Evolutionary conservation across 441 rosid genomes (phyloP), one percentile per base, ranked within the genome.

Genomic region (Lepidium campestre): DNA sequence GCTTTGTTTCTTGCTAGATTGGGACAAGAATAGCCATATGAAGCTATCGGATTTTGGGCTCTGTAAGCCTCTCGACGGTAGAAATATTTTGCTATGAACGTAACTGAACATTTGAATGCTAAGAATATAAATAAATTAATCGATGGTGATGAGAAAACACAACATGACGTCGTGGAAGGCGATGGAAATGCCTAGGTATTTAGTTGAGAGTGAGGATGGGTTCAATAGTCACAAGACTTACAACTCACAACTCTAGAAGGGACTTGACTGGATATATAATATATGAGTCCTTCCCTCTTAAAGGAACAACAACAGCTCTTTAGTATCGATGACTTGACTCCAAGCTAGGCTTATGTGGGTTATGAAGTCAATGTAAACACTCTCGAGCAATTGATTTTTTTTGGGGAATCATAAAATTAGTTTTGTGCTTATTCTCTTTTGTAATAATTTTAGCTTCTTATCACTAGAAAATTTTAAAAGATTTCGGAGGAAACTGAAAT

Each of bases 41-140:
- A 91, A 85, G 87, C 90, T 94, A 65, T 94, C 97, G 31, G 99
- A 91, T 80, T 94, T 94, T 84, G 99, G 97, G 80, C 96, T 94
- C 69, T 94, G 99, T 86, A 94, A 94, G 81, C 97, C 99, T 75
- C 90, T 94, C 61, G 96, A 91, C 62, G 86, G 91, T 77, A 66
- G 91, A 67, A 74, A 76, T 67, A 80, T 94, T 68, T 84, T 86
- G 36, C 87, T 27, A 83, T 89, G 64, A 78, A 80, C 72, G 96
- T 89, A 81, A 82, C 88, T 78, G 92, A 84, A 71, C 79, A 77
- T 19, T 76, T 85, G 59, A 90, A 84, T 73, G 95, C 84, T 71
- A 93, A 77, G 66, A 83, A 74, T 71, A 80, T 84, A 70, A 82
- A 81, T 69, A 93, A 89, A 78, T 81, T 92, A 35, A 80, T 86